Base-by-base conservation (phyloP, 23 red algal species). In the Gracilaria gracilis region DNA sequence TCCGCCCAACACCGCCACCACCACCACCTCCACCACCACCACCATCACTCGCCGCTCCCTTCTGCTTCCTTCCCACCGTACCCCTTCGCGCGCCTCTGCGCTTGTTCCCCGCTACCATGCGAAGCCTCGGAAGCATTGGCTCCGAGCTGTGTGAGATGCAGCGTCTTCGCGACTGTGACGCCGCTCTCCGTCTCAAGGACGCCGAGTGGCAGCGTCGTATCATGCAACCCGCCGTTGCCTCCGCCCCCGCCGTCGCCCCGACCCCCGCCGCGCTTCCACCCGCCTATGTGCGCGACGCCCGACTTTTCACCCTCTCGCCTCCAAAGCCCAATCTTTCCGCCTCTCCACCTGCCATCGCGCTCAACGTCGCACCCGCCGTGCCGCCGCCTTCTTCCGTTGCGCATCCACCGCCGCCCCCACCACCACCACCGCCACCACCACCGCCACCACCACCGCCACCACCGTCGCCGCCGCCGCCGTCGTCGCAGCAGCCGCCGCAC, bases 71-170 rank as follows among this genome's bases (percentile, higher is more conserved):
- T 7, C 36, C 40, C 36, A 8, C 36, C 36, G 1, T 19, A 8
- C 69, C 4, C 69, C 9, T 9, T 11, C 36, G 38, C 69, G 28
- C 59, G n/a, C 59, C 8, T 27, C 8, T 64, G n/a, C 17, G 28
- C 8, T 4, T 27, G 4, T 31, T 64, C 17, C 24, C n/a, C 9
- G 7, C 23, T 24, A 12, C 53, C 74, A 90, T 90, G 87, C 87
- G 87, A 19, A 46, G 31, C 37, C 25, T 90, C 17, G 87, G 87
- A 16, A 76, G 65, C 62, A 90, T 90, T 47, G 77, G 87, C 76
- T 81, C 73, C 34, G 87, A 90, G 74, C 75, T 90, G 39, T 90
- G 87, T 62, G 87, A 90, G 58, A 90, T 90, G 87, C 87, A 90
- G 57, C 71, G 71, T 40, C 87, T 90, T 8, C 72, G 87, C 53